These are phyloP conservation scores for Diplodia sapinea DNA, from an alignment of 2,329 filamentous ascomycete species.

Conservation along the genomic window DNA sequence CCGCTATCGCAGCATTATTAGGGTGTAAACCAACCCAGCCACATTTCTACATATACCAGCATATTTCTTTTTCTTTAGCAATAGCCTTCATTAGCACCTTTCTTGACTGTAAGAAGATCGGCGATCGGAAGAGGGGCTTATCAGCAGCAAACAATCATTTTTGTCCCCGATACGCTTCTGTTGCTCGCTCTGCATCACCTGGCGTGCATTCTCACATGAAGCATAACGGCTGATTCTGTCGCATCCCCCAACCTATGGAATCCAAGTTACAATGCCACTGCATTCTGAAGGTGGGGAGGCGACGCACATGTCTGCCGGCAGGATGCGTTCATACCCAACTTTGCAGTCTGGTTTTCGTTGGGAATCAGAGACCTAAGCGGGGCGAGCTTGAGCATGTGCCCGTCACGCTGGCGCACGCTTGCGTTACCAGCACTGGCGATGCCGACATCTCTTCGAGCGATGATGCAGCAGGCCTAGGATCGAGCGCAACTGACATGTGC, in stretches of 20 bases:
- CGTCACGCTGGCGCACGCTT: slow-evolving; percentile 1
- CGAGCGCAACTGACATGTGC: slow-evolving; percentile 12
- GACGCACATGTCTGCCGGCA: background rate
- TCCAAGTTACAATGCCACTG: background rate
- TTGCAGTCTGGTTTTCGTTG: slow-evolving; percentile 11
- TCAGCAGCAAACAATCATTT: slow-evolving; percentile 7
- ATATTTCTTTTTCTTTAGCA: slow-evolving; percentile 1
- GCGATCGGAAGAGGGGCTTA: slow-evolving; percentile 16
- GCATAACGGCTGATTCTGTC: background rate
- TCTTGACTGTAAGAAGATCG: slow-evolving; percentile 8
- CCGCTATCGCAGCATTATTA: slow-evolving; percentile 1
- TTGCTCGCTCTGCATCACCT: slow-evolving; percentile 1
- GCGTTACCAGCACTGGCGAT: background rate
- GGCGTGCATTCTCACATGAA: slow-evolving; percentile 13
- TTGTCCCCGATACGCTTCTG: background rate
- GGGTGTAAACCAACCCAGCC: background rate
- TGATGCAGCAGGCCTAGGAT: slow-evolving; percentile 6
- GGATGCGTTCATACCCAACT: too few species aligned
- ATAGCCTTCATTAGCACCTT: slow-evolving; percentile 8
- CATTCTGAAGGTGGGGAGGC: background rate
- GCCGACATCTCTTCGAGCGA: background rate
- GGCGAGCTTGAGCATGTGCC: slow-evolving; percentile 4
- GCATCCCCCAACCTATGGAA: background rate
- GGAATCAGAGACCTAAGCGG: slow-evolving; percentile 9
- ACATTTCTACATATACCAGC: slow-evolving; percentile 12